Evolutionary conservation across 2,329 filamentous ascomycete species (phyloP).

Genomic region (Aspergillus versicolor): DNA sequence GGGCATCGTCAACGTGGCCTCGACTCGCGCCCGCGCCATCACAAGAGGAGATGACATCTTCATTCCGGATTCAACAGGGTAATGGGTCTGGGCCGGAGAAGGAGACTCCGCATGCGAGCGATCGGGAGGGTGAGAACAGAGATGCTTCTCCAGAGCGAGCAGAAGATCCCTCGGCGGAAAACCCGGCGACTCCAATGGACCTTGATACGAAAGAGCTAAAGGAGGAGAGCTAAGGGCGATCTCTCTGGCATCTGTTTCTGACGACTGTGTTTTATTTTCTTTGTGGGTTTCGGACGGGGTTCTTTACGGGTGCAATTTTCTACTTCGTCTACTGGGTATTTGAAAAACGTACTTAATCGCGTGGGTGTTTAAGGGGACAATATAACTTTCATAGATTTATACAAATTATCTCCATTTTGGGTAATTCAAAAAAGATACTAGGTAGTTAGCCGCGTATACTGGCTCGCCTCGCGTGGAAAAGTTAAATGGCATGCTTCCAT

Average conservation of each 20-base stretch:
- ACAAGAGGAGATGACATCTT: slow-evolving; percentile 39
- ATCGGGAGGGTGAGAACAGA: slow-evolving; percentile 18
- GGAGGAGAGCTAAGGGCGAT: slow-evolving; percentile 27
- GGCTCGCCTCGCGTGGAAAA: not conserved
- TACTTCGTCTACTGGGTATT: not conserved
- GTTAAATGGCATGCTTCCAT: not conserved
- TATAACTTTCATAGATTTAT: not conserved
- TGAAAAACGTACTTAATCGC: slow-evolving; percentile 4
- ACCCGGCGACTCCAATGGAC: slow-evolving; percentile 37
- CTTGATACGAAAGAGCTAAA: slow-evolving; percentile 37
- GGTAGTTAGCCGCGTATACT: not conserved
- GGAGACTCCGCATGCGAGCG: slow-evolving; percentile 20
- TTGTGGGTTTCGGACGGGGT: slow-evolving; percentile 6
- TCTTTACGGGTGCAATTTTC: not conserved
- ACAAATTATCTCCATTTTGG: not conserved
- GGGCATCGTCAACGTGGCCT: slow-evolving; percentile 26
- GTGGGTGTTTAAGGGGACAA: slow-evolving; percentile 1
- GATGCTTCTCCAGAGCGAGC: slow-evolving; percentile 14
- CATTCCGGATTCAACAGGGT: slow-evolving; percentile 36
- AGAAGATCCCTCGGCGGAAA: slow-evolving; percentile 20
- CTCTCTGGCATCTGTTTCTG: not conserved
- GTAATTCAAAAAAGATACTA: not conserved
- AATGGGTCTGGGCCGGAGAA: slow-evolving; percentile 27
- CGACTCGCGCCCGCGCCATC: slow-evolving; percentile 35
- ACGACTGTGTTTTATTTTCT: slow-evolving; percentile 7